Conservation (phyloP, 1,284 basidiomycete species). For the Ceratobasidium sp. region DNA sequence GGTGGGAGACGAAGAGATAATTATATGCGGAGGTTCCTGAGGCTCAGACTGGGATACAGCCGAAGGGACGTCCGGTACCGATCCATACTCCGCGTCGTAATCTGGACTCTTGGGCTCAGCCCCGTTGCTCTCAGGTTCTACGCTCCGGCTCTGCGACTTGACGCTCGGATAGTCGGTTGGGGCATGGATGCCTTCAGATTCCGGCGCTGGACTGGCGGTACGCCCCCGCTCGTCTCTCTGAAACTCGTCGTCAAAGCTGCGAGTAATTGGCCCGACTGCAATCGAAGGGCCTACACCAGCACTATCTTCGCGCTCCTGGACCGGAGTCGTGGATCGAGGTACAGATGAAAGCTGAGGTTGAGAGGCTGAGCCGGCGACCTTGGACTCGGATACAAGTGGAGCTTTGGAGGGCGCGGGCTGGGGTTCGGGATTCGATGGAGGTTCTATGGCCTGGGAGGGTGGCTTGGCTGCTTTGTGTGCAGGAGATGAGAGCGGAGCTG, state of each 20-base stretch:
- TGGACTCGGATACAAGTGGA: not conserved
- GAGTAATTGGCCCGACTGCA: not conserved
- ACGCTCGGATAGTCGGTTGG: not conserved
- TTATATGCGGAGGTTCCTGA: not conserved
- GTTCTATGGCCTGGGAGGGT: not conserved
- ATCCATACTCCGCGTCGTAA: constrained; percentile 40
- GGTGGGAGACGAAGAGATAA: not conserved
- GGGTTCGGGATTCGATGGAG: not conserved
- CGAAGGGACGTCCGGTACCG: constrained; percentile 15
- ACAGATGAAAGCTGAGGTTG: not conserved
- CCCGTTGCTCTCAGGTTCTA: not conserved
- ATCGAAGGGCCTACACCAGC: not conserved
- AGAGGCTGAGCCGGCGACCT: not conserved
- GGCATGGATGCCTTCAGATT: not conserved
- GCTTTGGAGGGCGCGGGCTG: not conserved
- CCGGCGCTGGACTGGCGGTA: not conserved
- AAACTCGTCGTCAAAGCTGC: not conserved
- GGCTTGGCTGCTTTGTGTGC: not conserved
- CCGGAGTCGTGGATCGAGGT: not conserved
- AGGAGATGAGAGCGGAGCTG: not conserved
- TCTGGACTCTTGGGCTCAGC: constrained; percentile 1
- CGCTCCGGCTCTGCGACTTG: not conserved
- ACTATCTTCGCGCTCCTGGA: not conserved
- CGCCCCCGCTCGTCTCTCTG: not conserved
- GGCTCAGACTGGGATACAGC: not conserved